These are phyloP conservation scores for Selenicereus undatus DNA, from an alignment of 148 eudicot genomes.

Conservation along the genomic window DNA sequence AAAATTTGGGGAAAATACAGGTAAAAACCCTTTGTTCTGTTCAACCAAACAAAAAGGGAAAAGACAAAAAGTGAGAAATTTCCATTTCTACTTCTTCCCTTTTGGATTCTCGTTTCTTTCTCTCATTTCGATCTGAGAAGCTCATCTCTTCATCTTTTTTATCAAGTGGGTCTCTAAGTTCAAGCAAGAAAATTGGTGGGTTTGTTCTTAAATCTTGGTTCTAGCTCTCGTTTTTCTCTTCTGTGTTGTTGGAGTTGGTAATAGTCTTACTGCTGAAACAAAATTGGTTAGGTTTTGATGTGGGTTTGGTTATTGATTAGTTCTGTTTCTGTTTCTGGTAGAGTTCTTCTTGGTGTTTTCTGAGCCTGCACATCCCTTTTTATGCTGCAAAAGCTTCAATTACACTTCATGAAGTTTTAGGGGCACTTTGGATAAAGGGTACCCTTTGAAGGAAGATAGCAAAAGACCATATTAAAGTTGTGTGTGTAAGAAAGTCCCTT, in stretches of 20 bases:
- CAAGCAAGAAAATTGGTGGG: constrained; percentile 39
- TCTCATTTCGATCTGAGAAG: constrained; percentile 33
- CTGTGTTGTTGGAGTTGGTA: constrained; percentile 31
- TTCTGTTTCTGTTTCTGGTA: constrained; percentile 33
- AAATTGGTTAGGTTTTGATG: constrained; percentile 30
- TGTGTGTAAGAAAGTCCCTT: neutral
- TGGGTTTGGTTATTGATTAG: constrained; percentile 38
- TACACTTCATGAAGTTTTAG: constrained; percentile 17
- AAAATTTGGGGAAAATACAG: constrained; percentile 12
- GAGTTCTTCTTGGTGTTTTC: constrained; percentile 41
- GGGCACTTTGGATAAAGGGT: neutral
- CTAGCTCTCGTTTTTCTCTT: constrained; percentile 9
- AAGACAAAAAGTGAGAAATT: constrained; percentile 25
- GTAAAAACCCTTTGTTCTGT: neutral
- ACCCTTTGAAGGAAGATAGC: neutral
- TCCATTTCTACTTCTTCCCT: constrained; percentile 29
- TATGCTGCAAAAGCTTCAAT: constrained; percentile 10
- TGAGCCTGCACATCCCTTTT: constrained; percentile 22
- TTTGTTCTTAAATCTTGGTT: constrained; percentile 30
- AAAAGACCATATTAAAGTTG: constrained; percentile 3
- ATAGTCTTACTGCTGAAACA: constrained; percentile 14
- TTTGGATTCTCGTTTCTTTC: constrained; percentile 34
- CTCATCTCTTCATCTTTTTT: constrained; percentile 21
- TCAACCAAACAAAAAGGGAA: constrained; percentile 27
- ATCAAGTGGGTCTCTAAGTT: constrained; percentile 31